Conservation (phyloP, 192 early-diverging fungal genomes). For the Coemansia sp. region DNA sequence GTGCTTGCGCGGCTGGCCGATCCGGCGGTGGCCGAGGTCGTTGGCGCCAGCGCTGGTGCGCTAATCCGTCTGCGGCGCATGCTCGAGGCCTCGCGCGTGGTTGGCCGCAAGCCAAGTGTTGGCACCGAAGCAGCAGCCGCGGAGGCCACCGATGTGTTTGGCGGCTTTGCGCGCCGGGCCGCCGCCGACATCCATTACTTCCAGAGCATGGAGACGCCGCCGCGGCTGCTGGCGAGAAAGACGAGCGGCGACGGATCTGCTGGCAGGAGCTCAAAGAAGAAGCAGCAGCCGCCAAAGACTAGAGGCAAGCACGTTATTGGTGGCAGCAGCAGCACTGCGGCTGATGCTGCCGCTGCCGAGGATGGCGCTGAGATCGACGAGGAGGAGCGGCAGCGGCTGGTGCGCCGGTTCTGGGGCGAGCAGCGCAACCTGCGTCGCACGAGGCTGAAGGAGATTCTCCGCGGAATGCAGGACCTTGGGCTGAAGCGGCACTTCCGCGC, state of each 20-base stretch:
- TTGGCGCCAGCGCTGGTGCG: conserved; percentile 21
- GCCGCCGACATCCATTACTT: conserved; percentile 45
- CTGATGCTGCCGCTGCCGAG: neutral
- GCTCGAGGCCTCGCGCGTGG: conserved; percentile 16
- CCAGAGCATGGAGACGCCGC: conserved; percentile 48
- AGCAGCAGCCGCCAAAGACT: neutral
- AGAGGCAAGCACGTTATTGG: conserved; percentile 1
- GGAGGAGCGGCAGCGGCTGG: conserved; percentile 43
- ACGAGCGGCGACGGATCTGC: neutral
- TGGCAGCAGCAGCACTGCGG: conserved; percentile 1
- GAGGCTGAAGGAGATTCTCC: conserved; percentile 50
- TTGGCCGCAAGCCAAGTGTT: no score
- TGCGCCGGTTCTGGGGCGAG: conserved; percentile 53
- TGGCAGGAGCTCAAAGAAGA: neutral
- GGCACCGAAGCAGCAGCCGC: no score
- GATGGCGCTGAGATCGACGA: conserved; percentile 34
- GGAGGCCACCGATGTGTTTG: conserved; percentile 5
- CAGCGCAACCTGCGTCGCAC: conserved; percentile 53
- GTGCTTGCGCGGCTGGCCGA: neutral
- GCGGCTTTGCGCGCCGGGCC: conserved; percentile 33
- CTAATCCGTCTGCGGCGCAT: conserved; percentile 25
- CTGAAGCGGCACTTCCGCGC: conserved; percentile 37
- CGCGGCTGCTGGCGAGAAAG: conserved; percentile 15
- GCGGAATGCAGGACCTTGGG: conserved; percentile 40
- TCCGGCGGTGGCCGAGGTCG: conserved; percentile 18